Percentiles rank a stretch among this genome's conserved stretches.
Evolutionary conservation across 192 early-diverging fungal genomes (phyloP).

Genomic region (Gryganskiella cystojenkinii): DNA sequence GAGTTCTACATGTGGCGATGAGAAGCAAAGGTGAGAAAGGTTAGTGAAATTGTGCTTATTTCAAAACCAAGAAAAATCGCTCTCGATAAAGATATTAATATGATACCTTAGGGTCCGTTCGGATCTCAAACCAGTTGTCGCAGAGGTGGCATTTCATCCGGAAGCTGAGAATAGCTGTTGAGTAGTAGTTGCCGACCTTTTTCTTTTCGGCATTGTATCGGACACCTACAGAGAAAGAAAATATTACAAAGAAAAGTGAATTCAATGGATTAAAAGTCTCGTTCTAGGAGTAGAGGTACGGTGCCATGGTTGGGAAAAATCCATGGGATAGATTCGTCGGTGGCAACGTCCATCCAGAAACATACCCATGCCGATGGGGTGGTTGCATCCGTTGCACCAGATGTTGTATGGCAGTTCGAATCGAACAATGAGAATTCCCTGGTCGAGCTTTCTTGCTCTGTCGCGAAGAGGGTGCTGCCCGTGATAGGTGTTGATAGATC

Average conservation of each 20-base stretch:
- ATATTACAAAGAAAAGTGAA: not conserved
- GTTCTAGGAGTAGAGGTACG: no score
- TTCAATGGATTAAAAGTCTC: no score
- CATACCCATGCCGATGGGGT: conserved; percentile 85
- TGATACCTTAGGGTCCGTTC: conserved; percentile 91
- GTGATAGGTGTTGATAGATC: conserved; percentile 86
- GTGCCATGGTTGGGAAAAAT: no score
- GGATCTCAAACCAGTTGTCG: conserved; percentile 87
- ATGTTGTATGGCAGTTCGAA: conserved; percentile 93
- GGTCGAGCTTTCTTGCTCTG: conserved; percentile 87
- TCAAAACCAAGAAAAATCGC: not conserved
- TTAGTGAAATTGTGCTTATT: no score
- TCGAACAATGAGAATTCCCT: conserved; percentile 90
- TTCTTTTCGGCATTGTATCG: conserved; percentile 97
- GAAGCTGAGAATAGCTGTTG: conserved; percentile 88
- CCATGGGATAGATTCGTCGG: no score
- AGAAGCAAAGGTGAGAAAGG: not conserved
- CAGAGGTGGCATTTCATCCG: conserved; percentile 96
- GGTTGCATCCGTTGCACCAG: conserved; percentile 89
- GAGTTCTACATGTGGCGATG: conserved; percentile 60
- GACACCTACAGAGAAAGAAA: conserved; percentile 63
- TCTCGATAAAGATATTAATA: not conserved
- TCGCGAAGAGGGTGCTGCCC: conserved; percentile 91
- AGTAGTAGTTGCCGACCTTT: conserved; percentile 87
- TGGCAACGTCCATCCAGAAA: no score